Evolutionary conservation across 1,284 basidiomycete species (phyloP).

Genomic region (Leccinum fuscescens): DNA sequence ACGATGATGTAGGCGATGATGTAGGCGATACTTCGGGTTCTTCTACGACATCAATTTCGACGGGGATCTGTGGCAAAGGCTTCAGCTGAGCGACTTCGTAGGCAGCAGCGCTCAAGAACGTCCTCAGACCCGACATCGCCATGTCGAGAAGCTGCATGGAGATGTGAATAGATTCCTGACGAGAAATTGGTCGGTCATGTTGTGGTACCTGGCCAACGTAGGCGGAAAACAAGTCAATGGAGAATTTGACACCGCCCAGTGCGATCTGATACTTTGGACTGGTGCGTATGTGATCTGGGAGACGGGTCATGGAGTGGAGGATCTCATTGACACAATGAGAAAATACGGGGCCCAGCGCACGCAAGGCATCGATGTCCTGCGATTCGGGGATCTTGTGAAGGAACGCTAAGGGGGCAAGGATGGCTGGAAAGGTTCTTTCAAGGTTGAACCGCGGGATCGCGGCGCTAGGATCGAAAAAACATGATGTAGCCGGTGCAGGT

Average conservation of each 20-base stretch:
- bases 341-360: slow-evolving; percentile 27
- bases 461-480: background rate
- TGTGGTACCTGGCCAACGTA: slow-evolving; percentile 20
- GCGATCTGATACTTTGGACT: slow-evolving; percentile 25
- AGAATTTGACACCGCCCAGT: slow-evolving; percentile 22
- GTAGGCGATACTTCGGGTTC: slow-evolving; percentile 2
- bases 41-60: slow-evolving; percentile 1
- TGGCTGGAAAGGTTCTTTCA: slow-evolving; percentile 33
- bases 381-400: slow-evolving; percentile 23
- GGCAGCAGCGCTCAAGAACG: slow-evolving; percentile 25
- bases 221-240: slow-evolving; percentile 25
- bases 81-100: slow-evolving; percentile 30
- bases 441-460: slow-evolving; percentile 25
- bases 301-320: slow-evolving; percentile 25
- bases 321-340: slow-evolving; percentile 27
- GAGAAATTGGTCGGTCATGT: slow-evolving; percentile 4
- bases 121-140: slow-evolving; percentile 28
- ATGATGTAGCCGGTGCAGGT: slow-evolving; percentile 10
- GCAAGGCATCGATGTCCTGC: slow-evolving; percentile 28
- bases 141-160: slow-evolving; percentile 28
- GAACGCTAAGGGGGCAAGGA: slow-evolving; percentile 27
- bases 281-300: slow-evolving; percentile 22
- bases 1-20: background rate
- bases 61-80: slow-evolving; percentile 27
- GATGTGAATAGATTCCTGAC: slow-evolving; percentile 15